Percentiles rank a stretch among this genome's conserved stretches.
phyloP scores from a whole-genome alignment of 768 basidiomycete species.

The Suillus tomentosus region DNA sequence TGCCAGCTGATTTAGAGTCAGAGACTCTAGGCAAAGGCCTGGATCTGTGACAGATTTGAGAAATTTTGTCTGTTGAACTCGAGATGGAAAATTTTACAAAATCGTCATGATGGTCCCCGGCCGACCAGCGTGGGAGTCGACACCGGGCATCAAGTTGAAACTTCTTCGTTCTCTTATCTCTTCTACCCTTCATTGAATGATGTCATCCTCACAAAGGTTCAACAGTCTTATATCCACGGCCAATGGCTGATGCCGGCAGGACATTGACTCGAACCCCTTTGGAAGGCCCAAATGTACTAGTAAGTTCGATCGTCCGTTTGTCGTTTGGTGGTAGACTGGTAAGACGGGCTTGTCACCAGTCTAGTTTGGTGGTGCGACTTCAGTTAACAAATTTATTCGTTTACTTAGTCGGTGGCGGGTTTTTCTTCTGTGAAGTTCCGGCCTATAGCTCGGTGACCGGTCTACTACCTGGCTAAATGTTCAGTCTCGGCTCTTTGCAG shows the following conservation, averaged over 20 bases:
- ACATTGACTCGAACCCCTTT: neutral
- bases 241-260: neutral
- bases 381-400: too few relatives aligned
- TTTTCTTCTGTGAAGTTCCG: neutral
- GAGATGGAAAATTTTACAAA: too few relatives aligned
- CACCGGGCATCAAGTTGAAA: neutral
- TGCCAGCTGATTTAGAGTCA: neutral
- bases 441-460: neutral
- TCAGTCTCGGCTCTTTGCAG: slow-evolving; percentile 34
- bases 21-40: neutral
- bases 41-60: neutral
- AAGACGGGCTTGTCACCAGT: too few relatives aligned
- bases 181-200: neutral
- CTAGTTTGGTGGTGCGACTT: neutral
- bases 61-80: neutral
- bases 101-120: too few relatives aligned
- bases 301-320: neutral
- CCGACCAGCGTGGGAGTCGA: neutral
- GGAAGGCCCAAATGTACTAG: neutral
- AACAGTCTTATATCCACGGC: neutral
- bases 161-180: neutral
- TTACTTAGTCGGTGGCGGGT: too few relatives aligned
- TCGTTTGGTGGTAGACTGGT: neutral
- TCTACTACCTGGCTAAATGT: slow-evolving; percentile 3
- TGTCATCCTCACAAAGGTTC: neutral